A percentile compares a stretch with the other conserved stretches of the same genome.
These are phyloP conservation scores for Chytriomyces confervae DNA, from an alignment of 192 early-diverging fungal species.

Conservation along the genomic window DNA sequence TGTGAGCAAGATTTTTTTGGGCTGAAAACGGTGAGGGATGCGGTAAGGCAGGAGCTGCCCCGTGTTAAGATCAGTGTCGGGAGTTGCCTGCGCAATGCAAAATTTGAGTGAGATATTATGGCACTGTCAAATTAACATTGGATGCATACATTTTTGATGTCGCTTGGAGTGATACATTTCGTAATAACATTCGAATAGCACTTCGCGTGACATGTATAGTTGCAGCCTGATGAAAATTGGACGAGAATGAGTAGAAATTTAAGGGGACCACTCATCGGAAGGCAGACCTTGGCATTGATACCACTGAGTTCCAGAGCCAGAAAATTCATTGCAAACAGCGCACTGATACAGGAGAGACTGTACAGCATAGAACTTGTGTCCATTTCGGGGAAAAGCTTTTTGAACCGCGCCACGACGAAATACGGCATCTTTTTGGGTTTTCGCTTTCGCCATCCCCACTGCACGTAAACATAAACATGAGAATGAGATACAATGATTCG, in stretches of 20 bases:
- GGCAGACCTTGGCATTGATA: conserved; percentile 87
- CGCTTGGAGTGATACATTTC: conserved; percentile 78
- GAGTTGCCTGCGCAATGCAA: conserved; percentile 1
- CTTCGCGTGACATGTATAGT: conserved; percentile 87
- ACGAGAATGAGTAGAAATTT: neutral
- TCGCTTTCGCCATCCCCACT: conserved; percentile 41
- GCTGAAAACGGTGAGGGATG: conserved; percentile 95
- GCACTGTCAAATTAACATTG: neutral
- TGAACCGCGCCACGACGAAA: conserved; percentile 59
- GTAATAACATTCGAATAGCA: conserved; percentile 90
- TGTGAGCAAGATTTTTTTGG: conserved; percentile 78
- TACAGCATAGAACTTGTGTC: conserved; percentile 88
- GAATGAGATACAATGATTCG: neutral
- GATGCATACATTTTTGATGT: conserved; percentile 24
- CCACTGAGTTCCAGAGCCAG: conserved; percentile 69
- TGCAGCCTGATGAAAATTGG: conserved; percentile 67
- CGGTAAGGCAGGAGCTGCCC: conserved; percentile 77
- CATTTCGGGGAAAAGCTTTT: conserved; percentile 68
- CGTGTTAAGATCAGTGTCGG: conserved; percentile 72
- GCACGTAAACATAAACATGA: neutral
- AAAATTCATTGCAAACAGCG: conserved; percentile 91
- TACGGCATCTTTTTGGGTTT: conserved; percentile 37
- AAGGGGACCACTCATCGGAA: neutral
- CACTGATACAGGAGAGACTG: conserved; percentile 96
- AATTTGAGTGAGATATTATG: neutral